phyloP scores from a whole-genome alignment of 306 rosid species.

The Rosa persica region DNA sequence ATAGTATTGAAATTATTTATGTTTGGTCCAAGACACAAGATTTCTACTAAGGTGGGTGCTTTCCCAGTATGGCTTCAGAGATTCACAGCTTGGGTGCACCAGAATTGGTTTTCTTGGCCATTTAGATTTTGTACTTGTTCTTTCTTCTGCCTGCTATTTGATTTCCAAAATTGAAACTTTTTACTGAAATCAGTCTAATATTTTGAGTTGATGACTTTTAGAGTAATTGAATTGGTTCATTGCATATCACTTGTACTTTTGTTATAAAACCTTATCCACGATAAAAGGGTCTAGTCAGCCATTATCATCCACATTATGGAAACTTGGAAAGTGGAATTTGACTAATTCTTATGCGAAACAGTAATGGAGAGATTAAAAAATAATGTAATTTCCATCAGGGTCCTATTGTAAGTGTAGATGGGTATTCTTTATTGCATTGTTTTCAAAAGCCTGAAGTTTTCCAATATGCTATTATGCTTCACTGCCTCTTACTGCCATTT shows the following conservation, averaged over 20 bases:
- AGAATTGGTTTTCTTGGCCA: not conserved
- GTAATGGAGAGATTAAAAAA: not conserved
- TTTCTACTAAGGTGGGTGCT: not conserved
- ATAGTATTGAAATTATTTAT: not conserved
- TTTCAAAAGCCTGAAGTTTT: not conserved
- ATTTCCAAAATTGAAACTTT: not conserved
- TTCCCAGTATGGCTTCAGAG: not conserved
- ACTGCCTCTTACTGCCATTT: not conserved
- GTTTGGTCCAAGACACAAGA: not conserved
- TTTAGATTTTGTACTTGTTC: not conserved
- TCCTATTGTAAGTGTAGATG: not conserved
- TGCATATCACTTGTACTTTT: not conserved
- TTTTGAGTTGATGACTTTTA: not conserved
- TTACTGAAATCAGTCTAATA: not conserved
- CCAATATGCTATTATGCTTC: not conserved
- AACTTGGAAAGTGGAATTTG: not conserved
- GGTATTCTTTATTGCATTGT: not conserved
- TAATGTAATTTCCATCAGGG: not conserved
- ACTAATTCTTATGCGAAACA: not conserved
- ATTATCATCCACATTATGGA: not conserved
- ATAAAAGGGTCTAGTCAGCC: not conserved
- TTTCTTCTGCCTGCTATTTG: not conserved
- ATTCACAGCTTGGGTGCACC: conserved; percentile 6
- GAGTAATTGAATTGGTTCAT: conserved; percentile 11
- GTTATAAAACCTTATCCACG: not conserved